Base-by-base conservation (phyloP, 306 rosid genomes). In the Quillaja saponaria region DNA sequence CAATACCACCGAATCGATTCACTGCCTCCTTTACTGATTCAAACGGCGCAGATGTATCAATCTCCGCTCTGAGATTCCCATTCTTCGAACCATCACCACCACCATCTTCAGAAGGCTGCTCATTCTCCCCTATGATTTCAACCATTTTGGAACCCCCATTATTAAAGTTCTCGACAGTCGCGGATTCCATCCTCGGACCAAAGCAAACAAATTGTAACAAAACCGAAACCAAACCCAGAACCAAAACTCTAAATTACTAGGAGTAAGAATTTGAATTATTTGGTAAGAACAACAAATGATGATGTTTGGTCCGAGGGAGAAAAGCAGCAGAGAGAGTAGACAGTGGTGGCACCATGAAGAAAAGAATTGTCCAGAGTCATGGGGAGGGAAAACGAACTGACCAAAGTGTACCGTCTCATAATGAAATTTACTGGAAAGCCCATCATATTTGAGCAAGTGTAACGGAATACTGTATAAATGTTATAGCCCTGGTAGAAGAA, bases 1-100 rank as follows among this genome's bases (percentile, higher is more conserved):
- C 97, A 55, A 83, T 41, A 34, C 95, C 95, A 0, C 90, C 95
- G 49, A 90, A 90, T 45, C 81, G 78, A 15, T 62, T 69, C 11
- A 78, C 96, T 0, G 97, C 96, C 31, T 87, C 96, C 55, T 80
- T 87, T 54, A 90, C 96, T 9, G 97, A 90, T 51, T 87, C 87
- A 66, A 90, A 83, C 1, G 97, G 96, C 1, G 77, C 90, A 0
- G 96, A 87, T 14, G 97, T 90, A 57, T 90, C 97, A 72, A 87
- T 57, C 81, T 85, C 97, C 5, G 87, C 81, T 77, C 84, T 73
- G 14, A 65, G 42, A 66, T 55, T 63, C 0, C 46, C 8, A 39
- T 6, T 3, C 34, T 44, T 58, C 40, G 55, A 51, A 45, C 63
- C 8, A 40, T 50, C 19, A 1, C 46, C 8, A 39, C 8, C 47